Base-by-base conservation (phyloP, 2,329 filamentous ascomycete species). In the Thielaviopsis cerberus region DNA sequence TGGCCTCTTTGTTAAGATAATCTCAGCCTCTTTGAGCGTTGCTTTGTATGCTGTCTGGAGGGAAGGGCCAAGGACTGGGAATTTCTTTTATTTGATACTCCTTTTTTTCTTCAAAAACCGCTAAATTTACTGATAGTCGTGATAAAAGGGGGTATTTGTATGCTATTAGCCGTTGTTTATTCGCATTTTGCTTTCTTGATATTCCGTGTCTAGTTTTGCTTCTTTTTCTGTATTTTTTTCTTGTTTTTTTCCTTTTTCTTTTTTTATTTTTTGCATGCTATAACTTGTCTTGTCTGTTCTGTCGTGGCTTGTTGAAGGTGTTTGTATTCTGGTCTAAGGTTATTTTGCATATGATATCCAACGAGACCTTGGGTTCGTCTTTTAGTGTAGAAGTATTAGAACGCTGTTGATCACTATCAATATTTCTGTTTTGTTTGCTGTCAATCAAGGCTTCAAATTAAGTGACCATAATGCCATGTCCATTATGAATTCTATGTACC, bases 141-240 rank as follows among this genome's bases (percentile, higher is more conserved):
- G 34, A 41, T 41, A 41, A 41, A 41, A 41, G 15, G 34, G 34
- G 34, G 34, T 10, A 41, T 41, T 41, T 41, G 15, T n/a, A 10
- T 41, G 34, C 11, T 48, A 48, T 48, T 22, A 48, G 41, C n/a
- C 2, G 10, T 6, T 48, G 20, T 48, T 22, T 48, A n/a, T 48
- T 48, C n/a, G 41, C n/a, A 48, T 48, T 48, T n/a, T 48, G 20
- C 41, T 30, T 30, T 30, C 27, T 30, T 5, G 5, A 30, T 30
- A 5, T 30, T 30, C 41, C 7, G 41, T 48, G 41, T 48, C 41
- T 48, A 22, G 41, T 48, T 55, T 52, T 25, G 15, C 27, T 20
- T 30, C 22, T 24, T 57, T 34, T 20, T 15, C 54, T 26, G 51
- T 58, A 25, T 37, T 60, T 59, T 45, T 41, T 57, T 26, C n/a